Percentiles rank a stretch among this genome's conserved stretches.
Conservation (phyloP, 2,329 filamentous ascomycete genomes). For the Clarireedia paspali region DNA sequence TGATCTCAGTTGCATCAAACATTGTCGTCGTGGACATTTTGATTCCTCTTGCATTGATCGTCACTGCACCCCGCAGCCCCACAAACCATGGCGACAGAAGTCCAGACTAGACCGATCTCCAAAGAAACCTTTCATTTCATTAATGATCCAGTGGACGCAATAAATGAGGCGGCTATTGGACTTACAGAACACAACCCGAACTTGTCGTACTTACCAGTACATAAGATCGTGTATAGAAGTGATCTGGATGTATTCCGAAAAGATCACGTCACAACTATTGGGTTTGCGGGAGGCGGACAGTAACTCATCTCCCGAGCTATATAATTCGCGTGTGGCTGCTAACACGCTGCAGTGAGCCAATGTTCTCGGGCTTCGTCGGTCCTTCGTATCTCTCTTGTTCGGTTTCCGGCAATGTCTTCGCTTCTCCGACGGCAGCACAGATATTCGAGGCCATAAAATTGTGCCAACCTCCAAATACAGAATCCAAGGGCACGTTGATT, state of each 20-base stretch:
- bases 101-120: constrained; percentile 11
- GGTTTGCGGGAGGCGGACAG: constrained; percentile 25
- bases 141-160: constrained; percentile 20
- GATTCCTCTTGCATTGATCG: neutral
- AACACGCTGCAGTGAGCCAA: constrained; percentile 24
- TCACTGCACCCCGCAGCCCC: constrained; percentile 14
- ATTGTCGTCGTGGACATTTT: neutral
- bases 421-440: constrained; percentile 34
- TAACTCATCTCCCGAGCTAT: constrained; percentile 10
- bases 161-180: constrained; percentile 21
- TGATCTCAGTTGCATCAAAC: too few relatives aligned
- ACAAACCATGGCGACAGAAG: constrained; percentile 17
- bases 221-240: constrained; percentile 23
- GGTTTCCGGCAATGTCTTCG: constrained; percentile 35
- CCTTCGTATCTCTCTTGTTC: constrained; percentile 32
- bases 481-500: constrained; percentile 21
- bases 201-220: constrained; percentile 17
- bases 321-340: neutral
- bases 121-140: constrained; percentile 25
- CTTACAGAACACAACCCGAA: constrained; percentile 20
- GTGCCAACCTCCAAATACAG: constrained; percentile 12
- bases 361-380: constrained; percentile 37
- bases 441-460: constrained; percentile 31
- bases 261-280: constrained; percentile 25
- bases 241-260: constrained; percentile 21